These are phyloP conservation scores for Tulasnella sp. DNA, from an alignment of 768 basidiomycete genomes.

Conservation along the genomic window DNA sequence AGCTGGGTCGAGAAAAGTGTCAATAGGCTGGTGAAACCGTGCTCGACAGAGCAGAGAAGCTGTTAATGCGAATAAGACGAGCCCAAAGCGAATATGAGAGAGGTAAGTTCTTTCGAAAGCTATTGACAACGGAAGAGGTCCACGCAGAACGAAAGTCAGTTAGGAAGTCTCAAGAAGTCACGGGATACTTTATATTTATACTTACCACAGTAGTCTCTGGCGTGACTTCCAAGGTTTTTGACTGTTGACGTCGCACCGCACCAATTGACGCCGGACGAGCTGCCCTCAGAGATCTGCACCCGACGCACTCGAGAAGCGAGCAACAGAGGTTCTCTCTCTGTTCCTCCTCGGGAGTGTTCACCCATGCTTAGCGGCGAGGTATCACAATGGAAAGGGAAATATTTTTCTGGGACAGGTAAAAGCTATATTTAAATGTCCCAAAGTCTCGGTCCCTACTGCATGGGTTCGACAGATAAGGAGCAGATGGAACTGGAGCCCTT, in stretches of 20 bases:
- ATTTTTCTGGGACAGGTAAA: background rate
- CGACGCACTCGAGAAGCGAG: background rate
- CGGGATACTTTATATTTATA: background rate
- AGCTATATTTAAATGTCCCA: background rate
- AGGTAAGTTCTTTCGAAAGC: conserved; percentile 8
- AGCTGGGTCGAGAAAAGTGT: background rate
- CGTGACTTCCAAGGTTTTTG: background rate
- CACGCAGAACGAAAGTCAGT: background rate
- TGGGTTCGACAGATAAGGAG: background rate
- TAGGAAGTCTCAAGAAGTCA: background rate
- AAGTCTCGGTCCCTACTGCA: background rate
- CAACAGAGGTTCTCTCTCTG: background rate
- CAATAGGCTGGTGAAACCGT: background rate
- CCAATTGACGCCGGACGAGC: background rate
- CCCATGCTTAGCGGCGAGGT: background rate
- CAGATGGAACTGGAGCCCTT: background rate
- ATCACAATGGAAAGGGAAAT: background rate
- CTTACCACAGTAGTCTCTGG: conserved; percentile 5
- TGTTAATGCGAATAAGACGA: background rate
- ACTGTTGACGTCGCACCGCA: background rate
- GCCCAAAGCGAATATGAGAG: background rate
- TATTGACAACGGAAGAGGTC: background rate
- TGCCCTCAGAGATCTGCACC: background rate
- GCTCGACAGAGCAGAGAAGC: background rate
- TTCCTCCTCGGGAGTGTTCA: background rate